These are phyloP conservation scores for Fraxinus baroniana DNA, from an alignment of 305 asterid genomes.

Conservation along the genomic window DNA sequence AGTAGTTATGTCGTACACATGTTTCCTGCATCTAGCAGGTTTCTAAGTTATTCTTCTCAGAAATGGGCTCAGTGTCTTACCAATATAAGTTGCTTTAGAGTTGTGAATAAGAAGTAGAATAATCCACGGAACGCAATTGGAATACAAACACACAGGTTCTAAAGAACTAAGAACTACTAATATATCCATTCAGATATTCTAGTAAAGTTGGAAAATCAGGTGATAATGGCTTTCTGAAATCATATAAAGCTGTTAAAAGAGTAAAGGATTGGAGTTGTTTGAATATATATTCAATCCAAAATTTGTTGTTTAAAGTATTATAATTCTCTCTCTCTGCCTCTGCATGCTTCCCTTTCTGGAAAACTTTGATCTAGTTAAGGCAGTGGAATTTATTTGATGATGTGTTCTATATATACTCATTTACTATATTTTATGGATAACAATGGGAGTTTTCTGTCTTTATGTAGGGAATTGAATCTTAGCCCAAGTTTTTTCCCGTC, in stretches of 20 bases:
- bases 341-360: not conserved
- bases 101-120: not conserved
- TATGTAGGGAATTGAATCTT: not conserved
- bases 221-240: not conserved
- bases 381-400: not conserved
- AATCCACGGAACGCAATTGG: not conserved
- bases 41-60: not conserved
- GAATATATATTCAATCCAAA: not conserved
- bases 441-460: not conserved
- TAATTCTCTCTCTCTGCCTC: not conserved
- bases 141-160: not conserved
- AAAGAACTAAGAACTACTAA: not conserved
- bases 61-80: not conserved
- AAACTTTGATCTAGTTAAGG: not conserved
- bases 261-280: not conserved
- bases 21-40: not conserved
- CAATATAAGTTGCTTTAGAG: not conserved
- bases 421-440: not conserved
- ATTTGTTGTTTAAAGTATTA: not conserved
- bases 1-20: not conserved
- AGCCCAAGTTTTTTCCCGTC: not conserved
- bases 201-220: not conserved
- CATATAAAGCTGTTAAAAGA: not conserved
- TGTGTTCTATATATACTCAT: not conserved
- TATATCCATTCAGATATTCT: not conserved